phyloP scores from a whole-genome alignment of 1,284 basidiomycete genomes.

The Trichosporon coremiiforme region DNA sequence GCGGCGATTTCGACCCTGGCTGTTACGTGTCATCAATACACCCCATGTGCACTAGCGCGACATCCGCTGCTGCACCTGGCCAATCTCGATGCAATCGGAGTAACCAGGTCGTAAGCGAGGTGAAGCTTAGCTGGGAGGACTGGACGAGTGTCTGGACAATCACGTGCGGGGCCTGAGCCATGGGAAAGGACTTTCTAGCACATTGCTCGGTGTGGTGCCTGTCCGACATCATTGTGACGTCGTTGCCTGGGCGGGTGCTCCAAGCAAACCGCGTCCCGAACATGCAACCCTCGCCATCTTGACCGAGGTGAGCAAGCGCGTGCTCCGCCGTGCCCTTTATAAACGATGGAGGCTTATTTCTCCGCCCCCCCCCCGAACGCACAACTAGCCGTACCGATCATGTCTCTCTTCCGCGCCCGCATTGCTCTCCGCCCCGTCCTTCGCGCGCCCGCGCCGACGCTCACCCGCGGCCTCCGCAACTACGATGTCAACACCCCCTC shows the following conservation, averaged over 20 bases:
- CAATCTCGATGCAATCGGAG: neutral
- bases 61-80: neutral
- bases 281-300: neutral
- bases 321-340: neutral
- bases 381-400: neutral
- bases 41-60: neutral
- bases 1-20: too few relatives aligned
- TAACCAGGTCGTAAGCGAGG: neutral
- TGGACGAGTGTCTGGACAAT: neutral
- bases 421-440: constrained; percentile 20
- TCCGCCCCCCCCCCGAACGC: neutral
- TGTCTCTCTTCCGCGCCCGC: constrained; percentile 18
- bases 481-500: constrained; percentile 22
- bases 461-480: constrained; percentile 21
- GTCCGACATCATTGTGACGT: constrained; percentile 14
- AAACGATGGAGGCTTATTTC: neutral
- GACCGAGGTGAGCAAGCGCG: neutral
- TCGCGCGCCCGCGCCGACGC: constrained; percentile 18
- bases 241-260: neutral
- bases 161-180: constrained; percentile 7
- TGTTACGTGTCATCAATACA: neutral
- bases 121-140: neutral
- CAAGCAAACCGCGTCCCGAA: neutral
- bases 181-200: constrained; percentile 11
- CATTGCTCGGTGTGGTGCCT: constrained; percentile 6